Evolutionary conservation across 2,329 filamentous ascomycete genomes (phyloP).

Genomic region (Leptographium flavum): DNA sequence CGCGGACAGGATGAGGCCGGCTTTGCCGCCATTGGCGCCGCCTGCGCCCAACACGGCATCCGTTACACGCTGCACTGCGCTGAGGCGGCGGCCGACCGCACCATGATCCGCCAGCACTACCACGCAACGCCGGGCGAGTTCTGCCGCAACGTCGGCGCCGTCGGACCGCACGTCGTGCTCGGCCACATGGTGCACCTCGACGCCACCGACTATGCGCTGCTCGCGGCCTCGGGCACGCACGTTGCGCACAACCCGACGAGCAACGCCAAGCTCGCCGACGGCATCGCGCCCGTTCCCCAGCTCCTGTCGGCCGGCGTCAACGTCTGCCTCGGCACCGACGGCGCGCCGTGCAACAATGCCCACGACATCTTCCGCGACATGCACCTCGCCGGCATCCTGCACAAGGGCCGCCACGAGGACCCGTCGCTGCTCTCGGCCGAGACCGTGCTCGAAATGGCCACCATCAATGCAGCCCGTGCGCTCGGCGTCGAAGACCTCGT

Average conservation of each 20-base stretch:
- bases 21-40: background rate
- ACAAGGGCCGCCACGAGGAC: conserved; percentile 14
- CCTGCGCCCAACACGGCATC: background rate
- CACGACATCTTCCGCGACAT: conserved; percentile 15
- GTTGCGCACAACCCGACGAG: conserved; percentile 3
- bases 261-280: conserved; percentile 3
- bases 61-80: background rate
- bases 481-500: conserved; percentile 23
- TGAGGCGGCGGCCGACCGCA: background rate
- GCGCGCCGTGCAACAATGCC: conserved; percentile 12
- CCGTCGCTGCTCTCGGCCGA: conserved; percentile 9
- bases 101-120: background rate
- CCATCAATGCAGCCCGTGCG: conserved; percentile 26
- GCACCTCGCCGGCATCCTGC: conserved; percentile 8
- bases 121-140: background rate
- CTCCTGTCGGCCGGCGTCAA: conserved; percentile 14
- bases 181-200: conserved; percentile 2
- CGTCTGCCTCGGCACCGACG: conserved; percentile 18
- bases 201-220: background rate
- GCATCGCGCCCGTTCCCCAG: background rate
- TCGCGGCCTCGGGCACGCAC: background rate
- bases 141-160: background rate
- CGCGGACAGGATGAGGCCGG: background rate
- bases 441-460: conserved; percentile 20
- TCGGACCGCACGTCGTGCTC: background rate